Conservation (phyloP, 1,139 yeast species). For the Debaryomycetaceae sp. region DNA sequence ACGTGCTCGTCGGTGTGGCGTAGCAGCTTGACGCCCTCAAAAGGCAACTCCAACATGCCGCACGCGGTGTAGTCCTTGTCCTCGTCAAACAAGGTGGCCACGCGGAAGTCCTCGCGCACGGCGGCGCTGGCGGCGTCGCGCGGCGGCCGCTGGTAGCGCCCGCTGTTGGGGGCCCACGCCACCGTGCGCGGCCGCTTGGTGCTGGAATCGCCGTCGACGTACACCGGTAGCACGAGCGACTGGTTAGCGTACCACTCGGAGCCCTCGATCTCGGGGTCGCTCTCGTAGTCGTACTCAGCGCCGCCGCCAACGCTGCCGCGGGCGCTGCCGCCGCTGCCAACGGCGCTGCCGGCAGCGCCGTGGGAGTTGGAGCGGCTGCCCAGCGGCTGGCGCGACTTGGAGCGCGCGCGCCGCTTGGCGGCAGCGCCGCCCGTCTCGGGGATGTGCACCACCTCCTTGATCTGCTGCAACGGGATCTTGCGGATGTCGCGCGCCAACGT, state of each 20-base stretch:
- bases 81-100: slow-evolving; percentile 66
- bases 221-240: slow-evolving; percentile 44
- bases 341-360: too few species aligned
- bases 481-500: slow-evolving; percentile 31
- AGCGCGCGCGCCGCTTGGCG: slow-evolving; percentile 9
- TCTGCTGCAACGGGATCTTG: slow-evolving; percentile 51
- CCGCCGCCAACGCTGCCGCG: slow-evolving; percentile 1
- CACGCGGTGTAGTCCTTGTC: slow-evolving; percentile 68
- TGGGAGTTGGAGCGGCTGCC: not conserved
- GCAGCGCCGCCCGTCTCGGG: slow-evolving; percentile 21
- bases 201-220: slow-evolving; percentile 46
- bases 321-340: not conserved
- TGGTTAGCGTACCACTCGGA: slow-evolving; percentile 57
- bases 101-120: slow-evolving; percentile 52
- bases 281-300: slow-evolving; percentile 27
- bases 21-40: slow-evolving; percentile 58
- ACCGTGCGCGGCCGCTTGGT: slow-evolving; percentile 42
- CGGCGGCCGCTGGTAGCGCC: slow-evolving; percentile 39
- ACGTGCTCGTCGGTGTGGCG: slow-evolving; percentile 64
- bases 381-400: slow-evolving; percentile 6
- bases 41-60: slow-evolving; percentile 68
- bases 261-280: slow-evolving; percentile 43
- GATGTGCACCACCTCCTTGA: slow-evolving; percentile 54
- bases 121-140: slow-evolving; percentile 28
- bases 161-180: slow-evolving; percentile 66